A percentile compares a stretch with the other conserved stretches of the same genome.
Conservation (phyloP, 225 moss, liverwort and hornwort genomes). For the Physcomitrium patens region DNA sequence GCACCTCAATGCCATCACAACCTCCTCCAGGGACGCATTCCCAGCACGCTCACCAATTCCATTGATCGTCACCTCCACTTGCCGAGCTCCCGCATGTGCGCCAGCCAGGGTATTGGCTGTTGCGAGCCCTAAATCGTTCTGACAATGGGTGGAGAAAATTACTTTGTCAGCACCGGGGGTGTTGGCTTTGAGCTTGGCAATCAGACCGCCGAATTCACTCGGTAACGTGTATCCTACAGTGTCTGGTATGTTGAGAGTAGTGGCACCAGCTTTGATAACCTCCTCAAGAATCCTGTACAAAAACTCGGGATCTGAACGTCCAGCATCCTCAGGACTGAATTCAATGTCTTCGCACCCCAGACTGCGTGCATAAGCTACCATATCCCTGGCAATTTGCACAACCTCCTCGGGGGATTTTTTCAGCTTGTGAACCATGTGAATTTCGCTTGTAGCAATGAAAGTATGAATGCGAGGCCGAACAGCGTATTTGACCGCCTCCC, state of each 20-base stretch:
- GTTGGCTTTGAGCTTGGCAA: slow-evolving; percentile 77
- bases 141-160: slow-evolving; percentile 92
- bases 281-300: slow-evolving; percentile 81
- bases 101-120: slow-evolving; percentile 95
- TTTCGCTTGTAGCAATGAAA: slow-evolving; percentile 96
- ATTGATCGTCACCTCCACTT: slow-evolving; percentile 96
- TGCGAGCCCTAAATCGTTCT: slow-evolving; percentile 92
- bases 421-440: slow-evolving; percentile 94
- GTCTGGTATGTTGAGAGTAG: slow-evolving; percentile 93
- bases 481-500: slow-evolving; percentile 87
- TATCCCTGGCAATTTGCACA: slow-evolving; percentile 81
- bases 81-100: slow-evolving; percentile 82
- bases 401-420: slow-evolving; percentile 84
- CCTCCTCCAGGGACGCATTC: slow-evolving; percentile 99
- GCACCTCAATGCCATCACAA: slow-evolving; percentile 92
- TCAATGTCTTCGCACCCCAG: slow-evolving; percentile 93
- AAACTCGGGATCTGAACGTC: slow-evolving; percentile 86
- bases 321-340: slow-evolving; percentile 97
- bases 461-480: slow-evolving; percentile 92
- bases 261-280: slow-evolving; percentile 95
- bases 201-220: slow-evolving; percentile 75
- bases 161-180: slow-evolving; percentile 89
- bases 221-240: slow-evolving; percentile 89
- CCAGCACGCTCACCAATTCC: slow-evolving; percentile 99
- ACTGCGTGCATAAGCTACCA: slow-evolving; percentile 87